A percentile compares a stretch with the other conserved stretches of the same genome.
Evolutionary conservation across 1,284 basidiomycete species (phyloP).

Genomic region (Cutaneotrichosporon daszewskae): DNA sequence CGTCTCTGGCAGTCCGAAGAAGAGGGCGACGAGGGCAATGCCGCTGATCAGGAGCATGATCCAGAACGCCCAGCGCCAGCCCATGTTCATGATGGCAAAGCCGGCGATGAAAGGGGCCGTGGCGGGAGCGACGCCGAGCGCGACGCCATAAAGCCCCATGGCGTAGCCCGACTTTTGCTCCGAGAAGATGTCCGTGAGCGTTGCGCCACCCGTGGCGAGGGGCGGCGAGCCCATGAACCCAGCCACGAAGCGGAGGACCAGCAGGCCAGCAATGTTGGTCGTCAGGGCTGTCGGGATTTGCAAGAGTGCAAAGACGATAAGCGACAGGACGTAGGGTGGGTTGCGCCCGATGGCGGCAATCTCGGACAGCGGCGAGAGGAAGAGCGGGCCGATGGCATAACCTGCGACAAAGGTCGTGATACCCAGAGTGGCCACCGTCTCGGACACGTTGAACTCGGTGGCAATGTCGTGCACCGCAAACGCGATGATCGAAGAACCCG

Average conservation of each 20-base stretch:
- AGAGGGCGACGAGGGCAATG: conserved; percentile 49
- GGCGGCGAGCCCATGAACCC: conserved; percentile 22
- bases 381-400: conserved; percentile 57
- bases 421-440: conserved; percentile 10
- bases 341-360: conserved; percentile 35
- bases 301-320: conserved; percentile 38
- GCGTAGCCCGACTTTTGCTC: conserved; percentile 59
- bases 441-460: conserved; percentile 5
- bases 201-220: conserved; percentile 53
- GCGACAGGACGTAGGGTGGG: conserved; percentile 39
- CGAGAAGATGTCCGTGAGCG: conserved; percentile 64
- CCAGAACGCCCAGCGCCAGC: conserved; percentile 47
- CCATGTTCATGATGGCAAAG: conserved; percentile 33
- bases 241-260: conserved; percentile 37
- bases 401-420: conserved; percentile 53
- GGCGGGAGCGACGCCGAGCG: conserved; percentile 24
- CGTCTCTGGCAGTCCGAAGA: conserved; percentile 61
- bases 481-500: conserved; percentile 11
- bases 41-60: conserved; percentile 36
- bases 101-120: conserved; percentile 54
- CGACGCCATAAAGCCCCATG: conserved; percentile 59
- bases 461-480: conserved; percentile 9
- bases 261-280: conserved; percentile 36
- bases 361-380: conserved; percentile 36
- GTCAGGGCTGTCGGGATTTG: conserved; percentile 40